These are phyloP conservation scores for Heterobasidion occidentale DNA, from an alignment of 1,284 basidiomycete species.

Conservation along the genomic window DNA sequence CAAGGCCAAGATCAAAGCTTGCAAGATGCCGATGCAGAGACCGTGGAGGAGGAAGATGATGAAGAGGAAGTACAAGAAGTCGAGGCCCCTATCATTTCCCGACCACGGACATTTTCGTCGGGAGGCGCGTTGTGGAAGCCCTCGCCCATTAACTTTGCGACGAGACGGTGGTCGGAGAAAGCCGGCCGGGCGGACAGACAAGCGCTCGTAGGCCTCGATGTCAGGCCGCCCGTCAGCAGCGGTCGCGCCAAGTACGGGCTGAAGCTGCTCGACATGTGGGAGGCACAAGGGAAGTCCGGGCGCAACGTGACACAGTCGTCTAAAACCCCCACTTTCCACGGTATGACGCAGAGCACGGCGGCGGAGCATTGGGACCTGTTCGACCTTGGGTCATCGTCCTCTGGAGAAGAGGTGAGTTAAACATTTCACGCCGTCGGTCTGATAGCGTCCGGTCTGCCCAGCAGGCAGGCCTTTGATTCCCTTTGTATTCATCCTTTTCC, in stretches of 20 bases:
- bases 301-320: neutral
- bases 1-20: no score
- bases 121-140: constrained; percentile 34
- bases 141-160: constrained; percentile 45
- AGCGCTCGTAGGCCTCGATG: neutral
- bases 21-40: constrained; percentile 14
- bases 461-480: neutral
- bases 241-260: neutral
- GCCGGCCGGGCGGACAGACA: neutral
- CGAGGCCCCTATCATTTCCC: constrained; percentile 22
- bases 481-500: neutral
- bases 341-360: neutral
- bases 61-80: constrained; percentile 28
- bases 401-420: constrained; percentile 8
- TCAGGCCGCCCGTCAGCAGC: neutral
- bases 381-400: constrained; percentile 3
- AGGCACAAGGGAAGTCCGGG: neutral
- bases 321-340: neutral
- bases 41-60: constrained; percentile 21
- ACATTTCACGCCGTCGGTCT: neutral
- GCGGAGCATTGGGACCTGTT: constrained; percentile 3
- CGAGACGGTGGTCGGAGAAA: constrained; percentile 41
- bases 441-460: neutral
- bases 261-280: neutral
- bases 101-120: constrained; percentile 12